phyloP scores from a whole-genome alignment of 2,329 filamentous ascomycete genomes.

The Nectriaceae sp. region DNA sequence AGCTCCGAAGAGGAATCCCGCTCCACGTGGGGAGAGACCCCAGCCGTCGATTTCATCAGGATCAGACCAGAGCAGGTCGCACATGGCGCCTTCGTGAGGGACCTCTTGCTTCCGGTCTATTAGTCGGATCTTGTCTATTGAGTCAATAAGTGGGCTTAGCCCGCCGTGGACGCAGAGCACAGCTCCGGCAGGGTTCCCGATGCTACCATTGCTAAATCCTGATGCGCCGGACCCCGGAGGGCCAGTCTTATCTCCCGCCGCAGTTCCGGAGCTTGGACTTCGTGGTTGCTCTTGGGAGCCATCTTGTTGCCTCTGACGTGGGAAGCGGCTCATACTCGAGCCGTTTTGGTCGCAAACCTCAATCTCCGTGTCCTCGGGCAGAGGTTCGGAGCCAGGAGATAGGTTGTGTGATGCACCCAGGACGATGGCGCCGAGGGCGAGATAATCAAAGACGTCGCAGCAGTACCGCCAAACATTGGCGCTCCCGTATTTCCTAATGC shows the following conservation, averaged over 20 bases:
- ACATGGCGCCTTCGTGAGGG: slow-evolving; percentile 98
- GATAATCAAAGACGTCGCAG: slow-evolving; percentile 97
- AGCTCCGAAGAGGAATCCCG: slow-evolving; percentile 91
- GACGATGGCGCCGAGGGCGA: slow-evolving; percentile 85
- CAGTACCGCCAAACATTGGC: slow-evolving; percentile 97
- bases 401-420: slow-evolving; percentile 78
- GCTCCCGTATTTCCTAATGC: slow-evolving; percentile 91
- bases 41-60: slow-evolving; percentile 98
- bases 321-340: slow-evolving; percentile 73
- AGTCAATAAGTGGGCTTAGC: slow-evolving; percentile 86
- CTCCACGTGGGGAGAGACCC: slow-evolving; percentile 90
- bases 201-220: slow-evolving; percentile 63
- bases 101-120: slow-evolving; percentile 98
- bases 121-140: slow-evolving; percentile 91
- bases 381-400: slow-evolving; percentile 49
- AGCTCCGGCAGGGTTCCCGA: slow-evolving; percentile 73
- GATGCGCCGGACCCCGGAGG: slow-evolving; percentile 80
- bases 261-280: slow-evolving; percentile 25
- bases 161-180: slow-evolving; percentile 96
- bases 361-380: slow-evolving; percentile 80
- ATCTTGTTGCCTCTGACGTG: slow-evolving; percentile 46
- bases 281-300: slow-evolving; percentile 28
- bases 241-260: slow-evolving; percentile 51
- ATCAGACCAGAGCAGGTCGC: slow-evolving; percentile 96
- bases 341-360: slow-evolving; percentile 88